Evolutionary conservation across 2,329 filamentous ascomycete genomes (phyloP).

Genomic region (Graphiopsis chlorocephala): DNA sequence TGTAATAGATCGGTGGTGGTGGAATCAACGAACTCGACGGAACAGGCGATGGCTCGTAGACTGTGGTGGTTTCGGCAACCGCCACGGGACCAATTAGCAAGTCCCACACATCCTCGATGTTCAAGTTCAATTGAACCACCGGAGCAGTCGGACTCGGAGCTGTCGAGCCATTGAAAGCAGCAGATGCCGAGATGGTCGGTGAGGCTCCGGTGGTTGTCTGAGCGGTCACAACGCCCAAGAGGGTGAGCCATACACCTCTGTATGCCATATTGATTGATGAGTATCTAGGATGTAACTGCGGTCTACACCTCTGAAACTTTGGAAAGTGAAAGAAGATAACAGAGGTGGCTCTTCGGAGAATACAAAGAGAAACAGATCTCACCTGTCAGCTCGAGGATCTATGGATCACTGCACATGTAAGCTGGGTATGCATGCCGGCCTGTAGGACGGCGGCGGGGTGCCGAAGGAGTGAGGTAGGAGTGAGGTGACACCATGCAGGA

Average conservation of each 20-base stretch:
- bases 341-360: background rate
- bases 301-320: background rate
- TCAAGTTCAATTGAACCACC: slow-evolving; percentile 19
- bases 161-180: slow-evolving; percentile 6
- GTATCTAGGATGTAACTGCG: background rate
- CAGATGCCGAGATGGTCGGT: background rate
- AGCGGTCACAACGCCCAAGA: background rate
- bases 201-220: background rate
- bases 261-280: background rate
- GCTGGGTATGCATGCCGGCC: background rate
- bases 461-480: background rate
- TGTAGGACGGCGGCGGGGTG: background rate
- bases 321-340: background rate
- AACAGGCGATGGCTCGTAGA: slow-evolving; percentile 36
- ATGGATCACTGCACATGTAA: background rate
- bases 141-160: background rate
- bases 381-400: background rate
- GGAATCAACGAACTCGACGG: slow-evolving; percentile 55
- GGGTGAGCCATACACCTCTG: background rate
- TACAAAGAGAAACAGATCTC: background rate
- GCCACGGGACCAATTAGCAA: slow-evolving; percentile 31
- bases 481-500: background rate
- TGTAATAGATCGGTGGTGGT: slow-evolving; percentile 50
- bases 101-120: slow-evolving; percentile 33
- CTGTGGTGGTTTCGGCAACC: slow-evolving; percentile 23